These are phyloP conservation scores for Geotrichum bryndzae DNA, from an alignment of 1,139 yeast genomes.

Conservation along the genomic window DNA sequence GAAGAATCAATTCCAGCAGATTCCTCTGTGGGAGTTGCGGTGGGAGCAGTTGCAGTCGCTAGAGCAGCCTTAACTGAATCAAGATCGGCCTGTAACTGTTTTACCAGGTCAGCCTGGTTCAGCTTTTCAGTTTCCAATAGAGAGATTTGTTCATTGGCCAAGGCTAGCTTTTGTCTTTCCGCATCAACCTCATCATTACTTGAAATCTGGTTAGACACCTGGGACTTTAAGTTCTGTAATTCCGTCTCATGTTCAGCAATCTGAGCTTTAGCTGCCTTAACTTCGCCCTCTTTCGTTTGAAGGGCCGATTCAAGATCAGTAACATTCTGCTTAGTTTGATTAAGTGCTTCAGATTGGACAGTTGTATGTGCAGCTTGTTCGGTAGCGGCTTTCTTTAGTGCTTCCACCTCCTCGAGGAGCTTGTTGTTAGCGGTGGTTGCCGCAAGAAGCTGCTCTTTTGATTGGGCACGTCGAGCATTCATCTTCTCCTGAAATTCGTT, in stretches of 20 bases:
- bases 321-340: neutral
- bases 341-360: neutral
- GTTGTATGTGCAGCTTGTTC: neutral
- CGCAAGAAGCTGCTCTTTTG: neutral
- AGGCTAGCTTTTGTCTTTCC: neutral
- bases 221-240: neutral
- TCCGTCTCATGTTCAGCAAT: neutral
- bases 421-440: neutral
- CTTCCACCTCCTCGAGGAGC: neutral
- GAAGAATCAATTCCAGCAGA: neutral
- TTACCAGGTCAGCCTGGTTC: neutral
- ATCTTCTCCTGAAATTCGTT: constrained; percentile 32
- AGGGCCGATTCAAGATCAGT: neutral
- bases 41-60: neutral
- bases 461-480: constrained; percentile 26
- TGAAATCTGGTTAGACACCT: neutral
- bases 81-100: neutral
- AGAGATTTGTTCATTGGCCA: neutral
- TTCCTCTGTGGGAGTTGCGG: neutral
- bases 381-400: neutral
- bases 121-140: neutral
- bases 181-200: neutral
- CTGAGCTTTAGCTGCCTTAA: neutral
- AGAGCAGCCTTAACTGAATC: neutral
- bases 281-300: neutral